Base-by-base conservation (phyloP, 768 basidiomycete species). In the Chiua virens region DNA sequence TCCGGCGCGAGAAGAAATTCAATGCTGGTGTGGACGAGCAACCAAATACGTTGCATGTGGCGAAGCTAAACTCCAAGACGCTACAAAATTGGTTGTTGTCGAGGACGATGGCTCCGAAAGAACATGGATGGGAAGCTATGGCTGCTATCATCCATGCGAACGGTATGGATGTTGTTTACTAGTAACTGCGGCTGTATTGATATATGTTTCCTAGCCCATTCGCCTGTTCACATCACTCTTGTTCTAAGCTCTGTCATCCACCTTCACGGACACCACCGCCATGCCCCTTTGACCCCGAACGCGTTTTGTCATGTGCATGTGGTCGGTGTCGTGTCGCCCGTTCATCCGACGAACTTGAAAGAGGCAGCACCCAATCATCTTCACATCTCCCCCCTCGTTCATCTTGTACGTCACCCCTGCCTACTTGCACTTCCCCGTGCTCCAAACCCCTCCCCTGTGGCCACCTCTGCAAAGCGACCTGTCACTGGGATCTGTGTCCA, bases 21-120 rank as follows among this genome's bases (percentile, higher is more conserved):
- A 62, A 23, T 98, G 96, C 67, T 97, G 82, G 72, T 98, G 96
- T 62, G 93, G 93, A 0, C 80, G 79, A 55, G 80, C 82, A 35
- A 71, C 70, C 35, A 79, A 77, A 58, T 71, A 74, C 25, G 75
- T 88, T 3, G 61, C 58, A 0, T 99, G 96, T 62, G 90, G 90
- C 3, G 78, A 80, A 47, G 79, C 81, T n/a, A 73, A 75, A 17
- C 68, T 69, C 64, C 71, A 52, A 55, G 73, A 18, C 77, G 75
- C 59, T 67, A 38, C 36, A 5, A 15, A 41, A 65, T 32, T 70
- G 75, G 45, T 50, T 30, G 27, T 52, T 53, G 63, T 17, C 64
- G 68, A 25, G 53, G 61, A 53, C 11, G 48, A 57, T 30, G 73
- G 73, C n/a, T 53, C 54, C 5, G 74, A 78, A 55, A 65, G 70